Percentiles rank a stretch among this genome's conserved stretches.
Conservation (phyloP, 2,329 filamentous ascomycete genomes). For the Ciborinia camelliae region DNA sequence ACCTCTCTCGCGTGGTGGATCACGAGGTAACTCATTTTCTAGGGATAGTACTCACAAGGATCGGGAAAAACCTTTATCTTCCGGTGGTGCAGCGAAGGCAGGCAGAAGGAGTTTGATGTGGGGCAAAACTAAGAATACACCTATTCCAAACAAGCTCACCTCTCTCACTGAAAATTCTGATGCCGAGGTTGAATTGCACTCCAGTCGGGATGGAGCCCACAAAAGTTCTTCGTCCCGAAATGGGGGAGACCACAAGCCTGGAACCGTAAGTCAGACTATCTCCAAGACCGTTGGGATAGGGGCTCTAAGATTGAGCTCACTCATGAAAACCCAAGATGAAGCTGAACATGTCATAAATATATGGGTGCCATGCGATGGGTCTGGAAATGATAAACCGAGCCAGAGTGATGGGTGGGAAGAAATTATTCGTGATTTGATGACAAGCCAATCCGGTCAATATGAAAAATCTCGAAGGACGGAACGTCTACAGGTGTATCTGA, state of each 20-base stretch:
- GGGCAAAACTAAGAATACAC: conserved; percentile 52
- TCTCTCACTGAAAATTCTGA: conserved; percentile 40
- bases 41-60: conserved; percentile 29
- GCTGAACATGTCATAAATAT: conserved; percentile 72
- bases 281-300: conserved; percentile 74
- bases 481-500: conserved; percentile 74
- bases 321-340: conserved; percentile 70
- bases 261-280: conserved; percentile 46
- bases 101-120: conserved; percentile 68
- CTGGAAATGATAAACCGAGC: conserved; percentile 55
- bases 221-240: conserved; percentile 49
- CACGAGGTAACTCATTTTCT: conserved; percentile 22
- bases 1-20: conserved; percentile 30
- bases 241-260: conserved; percentile 35
- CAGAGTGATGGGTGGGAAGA: conserved; percentile 67
- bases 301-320: conserved; percentile 68
- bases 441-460: conserved; percentile 70
- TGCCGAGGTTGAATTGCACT: conserved; percentile 8
- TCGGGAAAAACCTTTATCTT: conserved; percentile 44
- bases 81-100: conserved; percentile 48
- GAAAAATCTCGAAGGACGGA: conserved; percentile 70
- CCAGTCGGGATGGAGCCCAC: conserved; percentile 42
- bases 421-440: conserved; percentile 68
- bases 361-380: conserved; percentile 63
- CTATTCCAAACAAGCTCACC: conserved; percentile 47